These are phyloP conservation scores for Angomonas ambiguus DNA, from an alignment of 208 protist species.

Conservation along the genomic window DNA sequence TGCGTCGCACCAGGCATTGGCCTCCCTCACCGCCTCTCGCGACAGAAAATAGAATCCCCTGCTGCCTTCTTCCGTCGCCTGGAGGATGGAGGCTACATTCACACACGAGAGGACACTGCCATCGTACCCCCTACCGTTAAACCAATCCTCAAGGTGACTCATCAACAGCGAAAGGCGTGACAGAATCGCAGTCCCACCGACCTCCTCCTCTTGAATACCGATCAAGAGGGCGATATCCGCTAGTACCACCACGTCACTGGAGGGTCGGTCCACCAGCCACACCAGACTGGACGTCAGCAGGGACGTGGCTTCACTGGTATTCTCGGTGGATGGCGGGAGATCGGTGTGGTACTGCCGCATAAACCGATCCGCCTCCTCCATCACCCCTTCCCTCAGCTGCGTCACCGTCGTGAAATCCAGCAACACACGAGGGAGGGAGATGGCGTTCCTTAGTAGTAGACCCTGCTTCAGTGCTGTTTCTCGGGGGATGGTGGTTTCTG, in stretches of 20 bases:
- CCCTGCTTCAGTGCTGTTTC: constrained; percentile 1
- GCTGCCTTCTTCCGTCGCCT: too few relatives aligned
- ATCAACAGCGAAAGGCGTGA: not conserved
- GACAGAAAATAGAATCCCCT: too few relatives aligned
- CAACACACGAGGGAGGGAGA: constrained; percentile 54
- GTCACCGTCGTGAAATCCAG: constrained; percentile 42
- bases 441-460: constrained; percentile 43
- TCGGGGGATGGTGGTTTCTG: not conserved
- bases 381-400: constrained; percentile 25
- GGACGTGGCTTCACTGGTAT: too few relatives aligned
- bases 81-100: too few relatives aligned
- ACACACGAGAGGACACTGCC: not conserved
- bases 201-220: not conserved
- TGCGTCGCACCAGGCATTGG: too few relatives aligned
- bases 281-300: too few relatives aligned
- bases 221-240: not conserved
- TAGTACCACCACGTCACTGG: not conserved
- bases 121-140: not conserved
- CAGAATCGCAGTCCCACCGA: not conserved
- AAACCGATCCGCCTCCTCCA: constrained; percentile 26
- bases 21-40: too few relatives aligned
- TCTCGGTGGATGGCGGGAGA: too few relatives aligned
- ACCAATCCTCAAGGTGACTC: not conserved
- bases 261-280: too few relatives aligned
- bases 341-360: constrained; percentile 33